These are phyloP conservation scores for Kuraishia molischiana DNA, from an alignment of 805 yeast species.

Conservation along the genomic window DNA sequence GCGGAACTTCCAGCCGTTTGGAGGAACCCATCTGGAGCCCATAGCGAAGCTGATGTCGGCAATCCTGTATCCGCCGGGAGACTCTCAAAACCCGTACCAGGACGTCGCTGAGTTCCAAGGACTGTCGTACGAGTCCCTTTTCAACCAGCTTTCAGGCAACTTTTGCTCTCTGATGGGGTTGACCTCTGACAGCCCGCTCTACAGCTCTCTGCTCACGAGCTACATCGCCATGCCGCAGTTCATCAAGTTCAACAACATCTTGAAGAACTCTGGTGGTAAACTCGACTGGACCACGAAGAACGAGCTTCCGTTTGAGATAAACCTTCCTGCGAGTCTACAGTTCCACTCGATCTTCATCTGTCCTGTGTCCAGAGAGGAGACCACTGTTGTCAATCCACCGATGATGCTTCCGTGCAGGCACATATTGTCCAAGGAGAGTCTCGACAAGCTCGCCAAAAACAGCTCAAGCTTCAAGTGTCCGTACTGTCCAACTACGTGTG, in stretches of 20 bases:
- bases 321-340: constrained; percentile 39
- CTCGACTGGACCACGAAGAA: constrained; percentile 47
- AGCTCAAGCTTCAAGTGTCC: constrained; percentile 56
- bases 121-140: constrained; percentile 5
- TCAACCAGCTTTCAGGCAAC: constrained; percentile 28
- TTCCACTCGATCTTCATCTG: constrained; percentile 64
- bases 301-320: constrained; percentile 56
- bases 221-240: constrained; percentile 43
- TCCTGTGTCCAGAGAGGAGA: constrained; percentile 61
- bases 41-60: constrained; percentile 36
- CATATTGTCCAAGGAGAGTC: constrained; percentile 44
- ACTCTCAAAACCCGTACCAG: neutral
- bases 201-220: constrained; percentile 39
- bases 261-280: constrained; percentile 21
- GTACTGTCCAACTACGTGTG: constrained; percentile 50
- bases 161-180: constrained; percentile 39
- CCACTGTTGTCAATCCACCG: constrained; percentile 52
- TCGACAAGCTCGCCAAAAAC: constrained; percentile 33
- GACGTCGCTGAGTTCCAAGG: constrained; percentile 5
- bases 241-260: constrained; percentile 34
- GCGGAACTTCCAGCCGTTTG: constrained; percentile 26
- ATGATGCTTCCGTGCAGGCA: constrained; percentile 54
- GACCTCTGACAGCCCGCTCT: constrained; percentile 43
- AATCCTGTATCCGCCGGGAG: constrained; percentile 12
- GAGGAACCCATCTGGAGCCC: constrained; percentile 26